Percentiles rank a stretch among this genome's conserved stretches.
Evolutionary conservation across 1,284 basidiomycete species (phyloP).

Genomic region (Naganishia sp.): DNA sequence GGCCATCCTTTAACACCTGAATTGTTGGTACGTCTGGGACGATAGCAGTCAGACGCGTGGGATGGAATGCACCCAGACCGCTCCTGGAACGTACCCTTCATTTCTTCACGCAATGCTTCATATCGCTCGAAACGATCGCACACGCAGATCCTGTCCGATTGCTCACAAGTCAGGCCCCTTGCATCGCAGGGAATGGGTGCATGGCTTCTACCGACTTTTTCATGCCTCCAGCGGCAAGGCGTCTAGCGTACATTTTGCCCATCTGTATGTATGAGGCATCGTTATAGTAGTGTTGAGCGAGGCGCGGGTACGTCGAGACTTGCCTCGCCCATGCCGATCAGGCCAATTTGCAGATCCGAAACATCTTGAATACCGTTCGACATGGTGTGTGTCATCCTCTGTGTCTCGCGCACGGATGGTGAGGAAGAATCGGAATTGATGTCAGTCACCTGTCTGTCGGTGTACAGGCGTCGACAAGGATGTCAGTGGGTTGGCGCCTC

Average conservation of each 20-base stretch:
- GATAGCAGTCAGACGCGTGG: background rate
- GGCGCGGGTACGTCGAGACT: constrained; percentile 42
- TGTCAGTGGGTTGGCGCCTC: background rate
- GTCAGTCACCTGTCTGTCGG: background rate
- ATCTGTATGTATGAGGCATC: constrained; percentile 59
- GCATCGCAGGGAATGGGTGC: background rate
- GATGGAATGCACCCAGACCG: background rate
- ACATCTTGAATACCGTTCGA: constrained; percentile 18
- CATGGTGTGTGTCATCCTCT: background rate
- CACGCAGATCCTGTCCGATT: constrained; percentile 71
- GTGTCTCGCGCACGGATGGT: background rate
- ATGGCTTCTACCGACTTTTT: constrained; percentile 63
- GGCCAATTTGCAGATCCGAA: constrained; percentile 59
- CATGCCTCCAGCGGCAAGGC: constrained; percentile 76
- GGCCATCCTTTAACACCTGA: constrained; percentile 60
- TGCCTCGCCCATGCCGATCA: constrained; percentile 80
- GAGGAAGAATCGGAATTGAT: background rate
- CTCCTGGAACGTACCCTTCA: constrained; percentile 58
- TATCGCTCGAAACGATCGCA: constrained; percentile 84
- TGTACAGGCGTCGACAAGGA: background rate
- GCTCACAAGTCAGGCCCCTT: constrained; percentile 1
- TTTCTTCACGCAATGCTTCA: constrained; percentile 65
- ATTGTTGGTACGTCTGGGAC: constrained; percentile 30
- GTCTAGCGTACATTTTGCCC: constrained; percentile 88
- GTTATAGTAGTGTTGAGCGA: background rate